These are phyloP conservation scores for Athelia sp. DNA, from an alignment of 1,284 basidiomycete genomes.

Conservation along the genomic window DNA sequence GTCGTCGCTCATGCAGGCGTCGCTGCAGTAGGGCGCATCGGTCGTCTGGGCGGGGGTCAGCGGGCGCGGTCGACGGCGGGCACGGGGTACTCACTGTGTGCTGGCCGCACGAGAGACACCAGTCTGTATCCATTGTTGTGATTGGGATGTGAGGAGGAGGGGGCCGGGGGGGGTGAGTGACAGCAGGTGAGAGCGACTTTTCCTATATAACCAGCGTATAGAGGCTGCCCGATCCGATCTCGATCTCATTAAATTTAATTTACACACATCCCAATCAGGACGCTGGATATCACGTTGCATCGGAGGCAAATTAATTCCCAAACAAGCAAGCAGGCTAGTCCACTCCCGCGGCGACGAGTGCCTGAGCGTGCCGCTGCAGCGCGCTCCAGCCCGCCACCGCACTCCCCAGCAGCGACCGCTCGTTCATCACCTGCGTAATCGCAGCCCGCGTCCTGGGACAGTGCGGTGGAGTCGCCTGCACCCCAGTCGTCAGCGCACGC, in stretches of 20 bases:
- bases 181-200: not conserved
- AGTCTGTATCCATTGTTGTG: constrained; percentile 52
- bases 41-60: constrained; percentile 33
- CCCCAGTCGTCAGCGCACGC: not conserved
- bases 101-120: constrained; percentile 60
- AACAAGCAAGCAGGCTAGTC: too few relatives aligned
- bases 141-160: not conserved
- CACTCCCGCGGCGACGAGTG: not conserved
- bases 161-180: not conserved
- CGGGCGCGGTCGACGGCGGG: constrained; percentile 4
- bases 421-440: not conserved
- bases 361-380: not conserved
- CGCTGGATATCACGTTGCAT: too few relatives aligned
- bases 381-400: not conserved
- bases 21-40: constrained; percentile 50
- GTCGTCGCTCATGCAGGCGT: constrained; percentile 34
- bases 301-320: too few relatives aligned
- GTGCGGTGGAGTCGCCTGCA: not conserved
- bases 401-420: not conserved
- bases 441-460: not conserved
- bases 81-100: constrained; percentile 39
- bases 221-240: too few relatives aligned
- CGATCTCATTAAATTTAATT: too few relatives aligned
- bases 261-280: too few relatives aligned
- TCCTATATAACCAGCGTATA: too few relatives aligned